phyloP scores from a whole-genome alignment of 2,329 filamentous ascomycete genomes.

The Coniella lustricola region DNA sequence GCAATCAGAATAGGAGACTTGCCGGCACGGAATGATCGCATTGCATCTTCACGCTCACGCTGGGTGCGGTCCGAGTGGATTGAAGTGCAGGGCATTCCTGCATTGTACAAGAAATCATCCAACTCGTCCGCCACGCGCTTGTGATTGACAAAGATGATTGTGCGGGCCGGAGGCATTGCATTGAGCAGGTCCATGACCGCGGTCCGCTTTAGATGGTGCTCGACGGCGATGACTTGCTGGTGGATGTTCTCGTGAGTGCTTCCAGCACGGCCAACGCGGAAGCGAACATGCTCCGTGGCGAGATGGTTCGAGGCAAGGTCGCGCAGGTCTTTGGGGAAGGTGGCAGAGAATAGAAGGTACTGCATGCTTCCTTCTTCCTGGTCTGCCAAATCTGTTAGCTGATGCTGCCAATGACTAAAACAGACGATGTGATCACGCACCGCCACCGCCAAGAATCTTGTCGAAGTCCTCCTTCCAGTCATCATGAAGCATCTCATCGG shows the following conservation, averaged over 20 bases:
- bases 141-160: constrained; percentile 83
- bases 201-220: constrained; percentile 59
- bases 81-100: constrained; percentile 71
- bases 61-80: constrained; percentile 87
- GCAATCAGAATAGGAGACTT: constrained; percentile 73
- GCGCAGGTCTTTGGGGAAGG: constrained; percentile 76
- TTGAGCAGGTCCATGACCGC: constrained; percentile 67
- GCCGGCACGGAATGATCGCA: constrained; percentile 76
- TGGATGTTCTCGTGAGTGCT: constrained; percentile 76
- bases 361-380: constrained; percentile 64
- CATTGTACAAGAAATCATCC: constrained; percentile 82
- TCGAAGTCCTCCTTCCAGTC: constrained; percentile 75
- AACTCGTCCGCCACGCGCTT: constrained; percentile 73
- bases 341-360: constrained; percentile 87
- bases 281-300: constrained; percentile 63
- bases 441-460: constrained; percentile 71
- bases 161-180: constrained; percentile 64
- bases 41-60: constrained; percentile 81
- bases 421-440: constrained; percentile 44
- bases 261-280: constrained; percentile 82
- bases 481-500: constrained; percentile 78
- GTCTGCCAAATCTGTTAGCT: constrained; percentile 41
- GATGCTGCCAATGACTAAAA: background rate
- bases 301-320: constrained; percentile 72
- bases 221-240: constrained; percentile 66